A percentile compares a stretch with the other conserved stretches of the same genome.
These are phyloP conservation scores for Apiotrichum laibachii DNA, from an alignment of 1,284 basidiomycete genomes.

Conservation along the genomic window DNA sequence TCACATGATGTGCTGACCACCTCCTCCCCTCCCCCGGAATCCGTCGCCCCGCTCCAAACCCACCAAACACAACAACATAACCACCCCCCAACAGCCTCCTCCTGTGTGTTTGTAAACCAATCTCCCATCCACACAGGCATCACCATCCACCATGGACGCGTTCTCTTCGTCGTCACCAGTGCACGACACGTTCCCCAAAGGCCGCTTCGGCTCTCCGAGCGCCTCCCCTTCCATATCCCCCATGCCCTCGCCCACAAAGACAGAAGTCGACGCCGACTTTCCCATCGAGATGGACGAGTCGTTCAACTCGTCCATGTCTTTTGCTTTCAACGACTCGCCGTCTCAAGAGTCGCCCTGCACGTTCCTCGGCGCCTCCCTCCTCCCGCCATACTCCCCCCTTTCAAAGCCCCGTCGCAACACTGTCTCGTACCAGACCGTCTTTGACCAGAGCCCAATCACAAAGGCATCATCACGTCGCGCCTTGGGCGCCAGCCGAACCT, in stretches of 20 bases:
- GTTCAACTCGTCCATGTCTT: conserved; percentile 50
- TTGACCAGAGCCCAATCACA: neutral
- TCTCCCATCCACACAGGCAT: no score
- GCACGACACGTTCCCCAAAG: conserved; percentile 36
- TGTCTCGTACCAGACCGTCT: neutral
- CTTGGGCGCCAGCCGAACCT: conserved; percentile 23
- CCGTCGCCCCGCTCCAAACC: no score
- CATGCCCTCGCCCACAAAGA: conserved; percentile 40
- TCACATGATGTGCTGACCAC: no score
- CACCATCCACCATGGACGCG: no score
- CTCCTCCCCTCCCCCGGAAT: no score
- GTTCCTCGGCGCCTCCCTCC: conserved; percentile 19
- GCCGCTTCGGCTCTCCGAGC: conserved; percentile 29
- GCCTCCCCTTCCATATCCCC: conserved; percentile 20
- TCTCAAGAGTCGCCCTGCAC: conserved; percentile 15
- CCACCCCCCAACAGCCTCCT: no score
- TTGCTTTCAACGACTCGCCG: conserved; percentile 34
- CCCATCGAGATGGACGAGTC: conserved; percentile 50
- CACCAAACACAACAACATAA: no score
- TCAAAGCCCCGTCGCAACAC: neutral
- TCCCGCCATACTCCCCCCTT: conserved; percentile 22
- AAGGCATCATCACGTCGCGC: neutral
- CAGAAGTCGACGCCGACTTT: conserved; percentile 38
- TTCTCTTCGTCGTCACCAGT: conserved; percentile 45
- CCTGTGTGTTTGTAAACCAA: no score